Evolutionary conservation across 1,284 basidiomycete species (phyloP).

Genomic region (Cryptococcus wingfieldii): DNA sequence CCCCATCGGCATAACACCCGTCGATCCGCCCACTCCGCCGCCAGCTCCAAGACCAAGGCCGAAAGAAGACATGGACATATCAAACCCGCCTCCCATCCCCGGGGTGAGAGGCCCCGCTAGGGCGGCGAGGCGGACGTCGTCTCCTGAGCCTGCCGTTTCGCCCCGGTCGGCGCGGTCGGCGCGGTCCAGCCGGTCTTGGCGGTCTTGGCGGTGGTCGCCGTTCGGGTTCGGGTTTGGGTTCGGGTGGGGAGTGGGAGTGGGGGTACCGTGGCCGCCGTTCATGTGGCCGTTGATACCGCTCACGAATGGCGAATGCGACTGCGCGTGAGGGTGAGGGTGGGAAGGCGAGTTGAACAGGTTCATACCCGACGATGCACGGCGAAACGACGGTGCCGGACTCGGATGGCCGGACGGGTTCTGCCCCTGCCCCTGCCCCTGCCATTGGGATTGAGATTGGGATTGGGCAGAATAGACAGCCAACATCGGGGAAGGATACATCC

Average conservation of each 20-base stretch:
- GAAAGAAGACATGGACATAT: background rate
- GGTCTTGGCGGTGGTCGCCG: too few species aligned
- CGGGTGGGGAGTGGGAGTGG: too few species aligned
- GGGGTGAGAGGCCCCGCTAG: constrained; percentile 37
- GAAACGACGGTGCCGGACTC: too few species aligned
- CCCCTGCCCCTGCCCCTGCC: too few species aligned
- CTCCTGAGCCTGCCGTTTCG: background rate
- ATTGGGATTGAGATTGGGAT: too few species aligned
- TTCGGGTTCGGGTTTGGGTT: too few species aligned
- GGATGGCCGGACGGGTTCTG: too few species aligned
- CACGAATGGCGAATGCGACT: constrained; percentile 7
- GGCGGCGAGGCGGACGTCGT: background rate
- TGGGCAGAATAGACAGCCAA: too few species aligned
- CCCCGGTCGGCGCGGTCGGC: background rate
- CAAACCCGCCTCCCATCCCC: constrained; percentile 11
- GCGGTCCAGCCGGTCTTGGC: background rate
- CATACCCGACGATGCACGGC: background rate
- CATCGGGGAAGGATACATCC: constrained; percentile 30
- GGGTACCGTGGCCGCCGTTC: too few species aligned
- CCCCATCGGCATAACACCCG: background rate
- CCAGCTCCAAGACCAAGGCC: background rate
- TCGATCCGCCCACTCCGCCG: background rate
- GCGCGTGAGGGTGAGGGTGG: constrained; percentile 8
- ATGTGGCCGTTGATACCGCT: background rate
- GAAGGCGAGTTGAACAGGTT: constrained; percentile 6